Conservation (phyloP, 768 basidiomycete genomes). For the Jaapia argillacea region DNA sequence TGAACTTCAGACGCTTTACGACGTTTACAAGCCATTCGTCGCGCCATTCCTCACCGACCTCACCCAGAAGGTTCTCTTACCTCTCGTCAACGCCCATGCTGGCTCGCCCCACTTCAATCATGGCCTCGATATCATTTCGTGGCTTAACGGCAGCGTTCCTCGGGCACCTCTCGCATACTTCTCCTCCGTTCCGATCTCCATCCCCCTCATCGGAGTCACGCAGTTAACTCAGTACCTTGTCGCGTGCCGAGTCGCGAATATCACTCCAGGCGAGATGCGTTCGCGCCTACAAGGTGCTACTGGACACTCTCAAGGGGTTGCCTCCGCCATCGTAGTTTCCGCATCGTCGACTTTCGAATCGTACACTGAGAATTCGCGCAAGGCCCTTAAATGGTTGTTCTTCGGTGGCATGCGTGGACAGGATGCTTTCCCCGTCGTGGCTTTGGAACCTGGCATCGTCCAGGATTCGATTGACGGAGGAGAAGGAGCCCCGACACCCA, state of each 20-base stretch:
- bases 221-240: conserved; percentile 91
- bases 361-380: conserved; percentile 65
- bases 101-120: conserved; percentile 61
- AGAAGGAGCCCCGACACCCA: conserved; percentile 88
- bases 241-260: conserved; percentile 61
- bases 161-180: conserved; percentile 81
- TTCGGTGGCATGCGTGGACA: conserved; percentile 90
- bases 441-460: conserved; percentile 81
- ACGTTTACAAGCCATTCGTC: conserved; percentile 87
- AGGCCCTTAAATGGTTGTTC: conserved; percentile 89
- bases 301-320: conserved; percentile 95
- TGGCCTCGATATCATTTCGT: conserved; percentile 74
- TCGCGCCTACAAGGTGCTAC: conserved; percentile 75
- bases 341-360: conserved; percentile 69
- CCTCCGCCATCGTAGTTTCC: conserved; percentile 86
- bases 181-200: conserved; percentile 87
- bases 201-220: conserved; percentile 93
- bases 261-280: conserved; percentile 76
- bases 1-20: conserved; percentile 85
- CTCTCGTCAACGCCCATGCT: conserved; percentile 53
- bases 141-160: conserved; percentile 63
- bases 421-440: conserved; percentile 86
- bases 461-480: conserved; percentile 86
- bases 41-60: conserved; percentile 55
- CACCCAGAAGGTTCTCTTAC: conserved; percentile 56